Evolutionary conservation across 2,329 filamentous ascomycete genomes (phyloP).

Genomic region (Colletotrichum musicola): DNA sequence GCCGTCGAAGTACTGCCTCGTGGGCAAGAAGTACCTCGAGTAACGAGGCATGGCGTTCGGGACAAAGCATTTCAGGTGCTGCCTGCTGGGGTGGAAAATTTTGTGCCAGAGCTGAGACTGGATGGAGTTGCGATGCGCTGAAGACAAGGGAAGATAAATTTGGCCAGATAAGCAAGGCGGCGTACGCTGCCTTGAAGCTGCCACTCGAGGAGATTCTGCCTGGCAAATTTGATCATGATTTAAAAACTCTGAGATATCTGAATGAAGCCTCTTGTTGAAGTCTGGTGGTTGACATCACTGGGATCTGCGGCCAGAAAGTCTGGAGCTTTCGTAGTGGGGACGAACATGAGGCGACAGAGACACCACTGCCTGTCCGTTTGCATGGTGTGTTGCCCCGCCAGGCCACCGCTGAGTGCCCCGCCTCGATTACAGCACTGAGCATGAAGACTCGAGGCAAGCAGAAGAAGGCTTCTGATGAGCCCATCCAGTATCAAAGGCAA

Average conservation of each 20-base stretch:
- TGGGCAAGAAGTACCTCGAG: conserved; percentile 6
- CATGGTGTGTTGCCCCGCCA: conserved; percentile 35
- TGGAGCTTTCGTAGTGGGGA: conserved; percentile 9
- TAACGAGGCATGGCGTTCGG: conserved; percentile 4
- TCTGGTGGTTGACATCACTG: conserved; percentile 32
- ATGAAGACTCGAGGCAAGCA: too few species aligned
- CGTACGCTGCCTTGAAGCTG: conserved; percentile 9
- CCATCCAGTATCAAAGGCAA: too few species aligned
- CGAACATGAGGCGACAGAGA: conserved; percentile 17
- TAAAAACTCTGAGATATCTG: not conserved
- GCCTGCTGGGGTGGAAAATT: not conserved
- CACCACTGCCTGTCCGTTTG: conserved; percentile 21
- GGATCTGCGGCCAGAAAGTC: conserved; percentile 25
- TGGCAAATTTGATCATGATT: not conserved
- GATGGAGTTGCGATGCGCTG: not conserved
- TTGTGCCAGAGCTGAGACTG: not conserved
- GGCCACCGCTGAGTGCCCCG: conserved; percentile 15
- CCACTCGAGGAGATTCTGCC: too few species aligned
- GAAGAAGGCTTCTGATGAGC: too few species aligned
- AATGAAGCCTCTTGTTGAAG: not conserved
- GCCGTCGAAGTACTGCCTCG: conserved; percentile 17
- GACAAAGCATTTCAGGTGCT: conserved; percentile 15
- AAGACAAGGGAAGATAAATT: not conserved
- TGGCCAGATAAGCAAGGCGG: conserved; percentile 13
- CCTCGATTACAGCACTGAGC: not conserved